Percentiles rank a stretch among this genome's conserved stretches.
Conservation (phyloP, 306 rosid genomes). For the Glycine tomentella region DNA sequence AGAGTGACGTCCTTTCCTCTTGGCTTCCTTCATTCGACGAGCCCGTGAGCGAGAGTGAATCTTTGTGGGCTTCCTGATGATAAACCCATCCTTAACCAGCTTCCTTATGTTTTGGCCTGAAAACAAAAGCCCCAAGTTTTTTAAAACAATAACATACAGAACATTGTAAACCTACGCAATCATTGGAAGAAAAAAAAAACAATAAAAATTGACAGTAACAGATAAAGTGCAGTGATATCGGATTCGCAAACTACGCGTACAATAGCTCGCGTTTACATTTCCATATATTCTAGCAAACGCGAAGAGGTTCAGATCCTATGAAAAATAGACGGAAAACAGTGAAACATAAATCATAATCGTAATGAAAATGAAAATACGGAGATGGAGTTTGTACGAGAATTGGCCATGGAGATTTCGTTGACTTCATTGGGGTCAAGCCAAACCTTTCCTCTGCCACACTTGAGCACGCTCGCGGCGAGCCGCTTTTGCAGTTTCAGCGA, state of each 20-base stretch:
- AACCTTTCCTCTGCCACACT: slow-evolving; percentile 95
- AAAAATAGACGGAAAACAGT: neutral
- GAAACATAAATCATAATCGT: neutral
- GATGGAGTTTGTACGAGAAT: slow-evolving; percentile 67
- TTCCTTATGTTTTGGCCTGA: slow-evolving; percentile 94
- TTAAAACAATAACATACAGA: neutral
- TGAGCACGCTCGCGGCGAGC: slow-evolving; percentile 89
- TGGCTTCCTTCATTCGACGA: slow-evolving; percentile 92
- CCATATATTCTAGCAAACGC: too few species aligned
- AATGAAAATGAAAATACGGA: neutral
- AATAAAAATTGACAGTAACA: neutral
- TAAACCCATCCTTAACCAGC: slow-evolving; percentile 97
- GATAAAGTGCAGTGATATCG: neutral
- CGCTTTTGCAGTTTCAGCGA: slow-evolving; percentile 97
- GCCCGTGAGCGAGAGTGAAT: slow-evolving; percentile 98
- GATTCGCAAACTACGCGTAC: neutral
- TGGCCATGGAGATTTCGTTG: slow-evolving; percentile 97
- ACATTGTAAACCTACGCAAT: neutral
- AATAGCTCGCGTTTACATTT: too few species aligned
- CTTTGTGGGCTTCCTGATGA: slow-evolving; percentile 96
- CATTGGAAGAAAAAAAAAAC: neutral
- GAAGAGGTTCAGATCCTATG: neutral
- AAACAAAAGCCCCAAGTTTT: slow-evolving; percentile 14
- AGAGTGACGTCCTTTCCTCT: slow-evolving; percentile 95
- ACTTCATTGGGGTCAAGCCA: slow-evolving; percentile 99